Evolutionary conservation across 768 basidiomycete species (phyloP), one percentile per base, ranked within the genome.

Genomic region (Kwoniella europaea): DNA sequence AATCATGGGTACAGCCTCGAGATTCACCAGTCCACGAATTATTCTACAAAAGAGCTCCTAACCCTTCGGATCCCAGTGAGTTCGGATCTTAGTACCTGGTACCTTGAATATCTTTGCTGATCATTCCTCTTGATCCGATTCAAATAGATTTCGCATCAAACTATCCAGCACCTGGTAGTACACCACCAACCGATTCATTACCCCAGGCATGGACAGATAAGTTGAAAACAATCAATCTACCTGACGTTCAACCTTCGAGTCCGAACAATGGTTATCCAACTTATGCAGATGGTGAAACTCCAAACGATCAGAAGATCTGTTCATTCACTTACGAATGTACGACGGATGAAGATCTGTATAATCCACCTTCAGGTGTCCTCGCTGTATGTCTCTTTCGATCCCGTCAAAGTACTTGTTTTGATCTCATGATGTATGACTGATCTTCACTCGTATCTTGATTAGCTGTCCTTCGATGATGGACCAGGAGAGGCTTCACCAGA

Each of bases 201-300:
- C 93, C 93, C 15, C 81, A 86, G 68, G 85, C 84, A 41, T 97
- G 94, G 94, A 77, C 88, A 29, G 87, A 88, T 76, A 91, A 92
- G 6, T 86, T 94, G 18, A 78, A 86, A 1, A 88, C 89, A 5
- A 90, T 91, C 42, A 88, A 87, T 73, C 91, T 96, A 64, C 94
- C 94, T 0, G 81, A 88, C 72, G 85, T 94, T 68, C 88, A 90
- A 1, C 73, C 83, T 18, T 85, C 91, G 3, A 85, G 84, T 9
- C 72, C 79, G 3, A 82, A 70, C 43, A 78, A 75, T 63, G 82
- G 81, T n/a, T 78, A 80, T 44, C 82, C 82, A 1, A 67, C 73
- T 3, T 85, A 83, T 71, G 65, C 72, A 9, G 65, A 75, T 12
- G 78, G 73, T 58, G 78, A 87, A 42, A 43, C 54, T 10, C 71